Conservation (phyloP, 2,329 filamentous ascomycete genomes). For the Capronia coronata region DNA sequence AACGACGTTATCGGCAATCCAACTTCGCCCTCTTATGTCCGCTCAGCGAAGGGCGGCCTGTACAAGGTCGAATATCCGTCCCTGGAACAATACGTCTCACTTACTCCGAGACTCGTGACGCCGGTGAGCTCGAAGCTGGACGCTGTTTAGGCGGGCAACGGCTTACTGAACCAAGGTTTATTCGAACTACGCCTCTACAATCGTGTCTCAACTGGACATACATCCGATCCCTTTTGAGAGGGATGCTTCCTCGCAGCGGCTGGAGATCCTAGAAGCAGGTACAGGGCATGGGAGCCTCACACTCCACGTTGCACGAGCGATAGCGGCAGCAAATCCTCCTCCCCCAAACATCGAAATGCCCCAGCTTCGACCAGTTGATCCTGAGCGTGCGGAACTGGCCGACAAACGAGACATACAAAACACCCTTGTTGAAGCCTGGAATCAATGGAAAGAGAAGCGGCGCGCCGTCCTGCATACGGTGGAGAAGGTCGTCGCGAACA, state of each 20-base stretch:
- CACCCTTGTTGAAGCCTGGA: slow-evolving; percentile 33
- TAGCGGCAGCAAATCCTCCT: slow-evolving; percentile 62
- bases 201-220: slow-evolving; percentile 69
- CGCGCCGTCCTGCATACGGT: slow-evolving; percentile 68
- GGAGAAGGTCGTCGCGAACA: slow-evolving; percentile 58
- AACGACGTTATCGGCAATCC: slow-evolving; percentile 58
- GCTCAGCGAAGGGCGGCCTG: slow-evolving; percentile 12
- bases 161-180: slow-evolving; percentile 53
- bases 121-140: slow-evolving; percentile 49
- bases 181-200: slow-evolving; percentile 65
- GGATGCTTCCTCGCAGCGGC: slow-evolving; percentile 15
- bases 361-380: slow-evolving; percentile 26
- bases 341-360: slow-evolving; percentile 34
- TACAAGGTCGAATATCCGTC: slow-evolving; percentile 44
- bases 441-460: slow-evolving; percentile 47
- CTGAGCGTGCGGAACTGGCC: slow-evolving; percentile 27
- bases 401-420: background rate
- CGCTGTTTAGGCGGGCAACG: background rate
- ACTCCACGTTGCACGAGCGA: slow-evolving; percentile 65
- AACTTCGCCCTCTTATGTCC: slow-evolving; percentile 14
- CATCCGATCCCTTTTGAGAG: slow-evolving; percentile 47
- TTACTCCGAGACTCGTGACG: slow-evolving; percentile 65
- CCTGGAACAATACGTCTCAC: slow-evolving; percentile 64
- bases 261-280: slow-evolving; percentile 77
- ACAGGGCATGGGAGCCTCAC: slow-evolving; percentile 79